Evolutionary conservation across 768 basidiomycete genomes (phyloP).

Genomic region (Butyriboletus loyo): DNA sequence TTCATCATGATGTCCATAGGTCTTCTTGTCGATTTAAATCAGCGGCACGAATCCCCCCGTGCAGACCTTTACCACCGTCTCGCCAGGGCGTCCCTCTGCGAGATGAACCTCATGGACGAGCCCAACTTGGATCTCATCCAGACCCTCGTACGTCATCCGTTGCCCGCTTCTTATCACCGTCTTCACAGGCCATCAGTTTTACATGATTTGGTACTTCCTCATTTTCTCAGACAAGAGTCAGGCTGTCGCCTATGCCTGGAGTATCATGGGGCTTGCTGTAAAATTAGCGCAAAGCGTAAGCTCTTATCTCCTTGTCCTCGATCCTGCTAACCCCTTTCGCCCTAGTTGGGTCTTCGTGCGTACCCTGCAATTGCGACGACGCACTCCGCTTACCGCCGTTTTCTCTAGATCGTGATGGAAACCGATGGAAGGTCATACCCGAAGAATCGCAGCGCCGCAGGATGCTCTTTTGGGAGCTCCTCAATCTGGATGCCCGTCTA

Average conservation of each 20-base stretch:
- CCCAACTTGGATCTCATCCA: conserved; percentile 72
- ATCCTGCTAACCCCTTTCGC: conserved; percentile 3
- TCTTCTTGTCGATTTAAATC: conserved; percentile 60
- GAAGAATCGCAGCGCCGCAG: conserved; percentile 70
- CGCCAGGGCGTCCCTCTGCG: conserved; percentile 64
- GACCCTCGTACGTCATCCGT: conserved; percentile 47
- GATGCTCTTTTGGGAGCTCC: conserved; percentile 71
- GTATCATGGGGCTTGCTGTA: conserved; percentile 69
- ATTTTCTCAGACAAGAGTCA: conserved; percentile 74
- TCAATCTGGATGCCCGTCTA: conserved; percentile 64
- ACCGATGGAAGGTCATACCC: conserved; percentile 61
- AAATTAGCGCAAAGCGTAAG: conserved; percentile 72
- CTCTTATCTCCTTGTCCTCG: conserved; percentile 3
- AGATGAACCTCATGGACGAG: conserved; percentile 72
- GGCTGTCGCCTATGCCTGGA: conserved; percentile 72
- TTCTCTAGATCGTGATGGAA: conserved; percentile 61
- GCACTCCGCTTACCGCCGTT: conserved; percentile 23
- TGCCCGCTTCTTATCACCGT: conserved; percentile 13
- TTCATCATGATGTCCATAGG: conserved; percentile 74
- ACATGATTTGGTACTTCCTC: conserved; percentile 73
- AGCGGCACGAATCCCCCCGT: conserved; percentile 50
- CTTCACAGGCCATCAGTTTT: conserved; percentile 48
- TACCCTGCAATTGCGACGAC: conserved; percentile 14
- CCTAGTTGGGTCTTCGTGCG: conserved; percentile 67
- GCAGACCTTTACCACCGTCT: conserved; percentile 68